Conservation (phyloP, 257 asterid genomes). For the Buddleja alternifolia region DNA sequence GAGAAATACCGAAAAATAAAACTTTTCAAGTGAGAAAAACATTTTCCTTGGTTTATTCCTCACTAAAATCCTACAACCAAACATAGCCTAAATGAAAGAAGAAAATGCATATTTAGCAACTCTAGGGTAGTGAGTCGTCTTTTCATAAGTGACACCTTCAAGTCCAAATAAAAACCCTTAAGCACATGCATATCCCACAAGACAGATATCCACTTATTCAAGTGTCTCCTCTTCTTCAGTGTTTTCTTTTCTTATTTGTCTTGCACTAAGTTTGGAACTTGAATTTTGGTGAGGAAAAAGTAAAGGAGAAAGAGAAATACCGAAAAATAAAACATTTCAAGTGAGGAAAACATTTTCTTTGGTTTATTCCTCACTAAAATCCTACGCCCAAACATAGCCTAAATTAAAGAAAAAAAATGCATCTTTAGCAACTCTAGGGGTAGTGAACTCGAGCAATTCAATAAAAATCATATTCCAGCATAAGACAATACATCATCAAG, state of each 20-base stretch:
- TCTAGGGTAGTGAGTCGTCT: conserved; percentile 31
- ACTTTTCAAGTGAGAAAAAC: too few relatives aligned
- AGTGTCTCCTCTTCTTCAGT: not conserved
- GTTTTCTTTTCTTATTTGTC: not conserved
- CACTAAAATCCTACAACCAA: too few relatives aligned
- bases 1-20: too few relatives aligned
- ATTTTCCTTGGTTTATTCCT: too few relatives aligned
- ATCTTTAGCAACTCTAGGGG: not conserved
- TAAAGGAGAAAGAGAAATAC: not conserved
- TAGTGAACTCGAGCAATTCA: not conserved
- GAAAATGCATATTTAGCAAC: not conserved
- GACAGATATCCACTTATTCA: not conserved
- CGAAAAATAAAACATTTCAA: too few relatives aligned
- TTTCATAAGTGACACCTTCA: conserved; percentile 94
- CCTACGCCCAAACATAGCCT: too few relatives aligned
- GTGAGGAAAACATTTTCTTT: too few relatives aligned
- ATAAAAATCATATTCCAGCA: not conserved
- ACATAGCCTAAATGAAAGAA: too few relatives aligned
- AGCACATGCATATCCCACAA: conserved; percentile 17
- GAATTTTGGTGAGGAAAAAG: not conserved
- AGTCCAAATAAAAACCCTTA: conserved; percentile 25
- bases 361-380: too few relatives aligned
- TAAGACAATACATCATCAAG: not conserved
- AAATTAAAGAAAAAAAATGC: not conserved
- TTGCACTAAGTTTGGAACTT: not conserved